Percentiles rank a stretch among this genome's conserved stretches.
phyloP scores from a whole-genome alignment of 768 basidiomycete genomes.

The Xanthoconium stramineum region DNA sequence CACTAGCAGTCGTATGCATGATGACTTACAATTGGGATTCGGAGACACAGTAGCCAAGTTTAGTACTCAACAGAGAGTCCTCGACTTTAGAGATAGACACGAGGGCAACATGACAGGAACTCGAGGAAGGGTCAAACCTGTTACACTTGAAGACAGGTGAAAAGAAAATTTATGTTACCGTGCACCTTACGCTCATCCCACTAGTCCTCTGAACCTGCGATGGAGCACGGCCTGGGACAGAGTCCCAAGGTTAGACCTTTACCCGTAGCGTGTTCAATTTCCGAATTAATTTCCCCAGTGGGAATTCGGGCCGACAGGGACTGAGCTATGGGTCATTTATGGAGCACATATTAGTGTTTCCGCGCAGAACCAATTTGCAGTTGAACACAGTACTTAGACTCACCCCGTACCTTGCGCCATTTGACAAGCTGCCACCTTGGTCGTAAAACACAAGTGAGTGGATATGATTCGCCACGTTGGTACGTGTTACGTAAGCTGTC shows the following conservation, averaged over 20 bases:
- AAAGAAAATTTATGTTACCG: neutral
- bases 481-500: too few species aligned
- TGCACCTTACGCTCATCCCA: neutral
- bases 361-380: too few species aligned
- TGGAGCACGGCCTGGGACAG: too few species aligned
- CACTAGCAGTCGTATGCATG: neutral
- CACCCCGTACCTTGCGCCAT: too few species aligned
- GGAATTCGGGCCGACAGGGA: neutral
- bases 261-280: neutral
- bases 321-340: neutral
- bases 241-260: neutral
- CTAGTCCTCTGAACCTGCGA: neutral
- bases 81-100: constrained; percentile 15
- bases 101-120: neutral
- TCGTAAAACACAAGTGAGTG: too few species aligned
- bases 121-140: too few species aligned
- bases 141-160: too few species aligned
- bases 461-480: too few species aligned
- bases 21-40: neutral
- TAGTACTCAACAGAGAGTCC: constrained; percentile 26
- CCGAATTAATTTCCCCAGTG: neutral
- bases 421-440: too few species aligned
- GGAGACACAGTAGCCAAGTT: constrained; percentile 18
- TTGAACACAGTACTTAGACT: too few species aligned
- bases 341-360: too few species aligned